Evolutionary conservation across 2,329 filamentous ascomycete genomes (phyloP), one percentile per base, ranked within the genome.

Genomic region (Huntiella savannae): DNA sequence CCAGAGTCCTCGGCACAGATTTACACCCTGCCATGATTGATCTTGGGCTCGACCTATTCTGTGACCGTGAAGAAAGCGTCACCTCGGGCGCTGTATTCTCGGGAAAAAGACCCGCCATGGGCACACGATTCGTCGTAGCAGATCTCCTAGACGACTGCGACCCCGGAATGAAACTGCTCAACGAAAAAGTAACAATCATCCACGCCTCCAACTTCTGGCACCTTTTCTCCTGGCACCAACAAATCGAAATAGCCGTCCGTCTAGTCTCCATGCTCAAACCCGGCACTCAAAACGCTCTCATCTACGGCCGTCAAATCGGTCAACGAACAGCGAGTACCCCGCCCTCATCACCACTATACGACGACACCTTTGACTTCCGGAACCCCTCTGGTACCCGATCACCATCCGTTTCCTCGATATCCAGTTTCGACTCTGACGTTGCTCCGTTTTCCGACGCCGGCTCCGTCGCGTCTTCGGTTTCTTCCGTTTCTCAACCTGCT

Each of bases 41-140:
- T 8, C 57, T 72, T n/a, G 73, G 73, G 22, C 75, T 77, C 56
- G 72, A 78, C 46, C 62, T 82, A 15, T 82, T 81, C 59, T 64
- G 67, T 40, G 78, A 80, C 50, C 49, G 52, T 13, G 52, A 51
- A 12, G 52, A 50, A 5, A 51, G 55, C 5, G 46, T 45, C 2
- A 51, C 47, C 1, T 10, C 33, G 39, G 8, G 39, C 34, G 2
- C 38, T 7, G 38, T 46, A 7, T 43, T 46, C 12, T 33, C 33
- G 12, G 33, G 12, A 2, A 33, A 35, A n/a, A 22, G 41, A 4
- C 11, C 32, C 7, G 63, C 65, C 19, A 58, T 75, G 4, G 60
- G 60, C 15, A 63, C 63, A 2, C 61, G 60, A 1, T 73, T 76
- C 51, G 57, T 76, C 28, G 54, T 63, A 3, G 71, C 68, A 15